Conservation (phyloP, 2,329 filamentous ascomycete genomes). For the Penicillium fuscoglaucum region DNA sequence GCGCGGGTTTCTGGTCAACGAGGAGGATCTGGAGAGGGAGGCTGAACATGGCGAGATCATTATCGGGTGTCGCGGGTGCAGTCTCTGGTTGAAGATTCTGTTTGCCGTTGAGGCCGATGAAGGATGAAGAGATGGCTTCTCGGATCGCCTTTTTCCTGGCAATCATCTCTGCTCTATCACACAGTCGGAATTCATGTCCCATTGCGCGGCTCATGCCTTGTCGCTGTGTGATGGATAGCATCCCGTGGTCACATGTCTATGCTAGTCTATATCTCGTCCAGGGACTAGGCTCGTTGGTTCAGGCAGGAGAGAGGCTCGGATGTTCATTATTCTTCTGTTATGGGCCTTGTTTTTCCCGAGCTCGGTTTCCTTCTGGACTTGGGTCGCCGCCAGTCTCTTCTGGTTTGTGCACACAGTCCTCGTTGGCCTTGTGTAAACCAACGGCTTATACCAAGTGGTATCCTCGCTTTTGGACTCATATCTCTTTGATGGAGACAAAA, state of each 20-base stretch:
- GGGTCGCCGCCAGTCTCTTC: not conserved
- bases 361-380: not conserved
- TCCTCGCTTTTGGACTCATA: not conserved
- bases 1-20: constrained; percentile 55
- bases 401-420: not conserved
- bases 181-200: not conserved
- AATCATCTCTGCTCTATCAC: not conserved
- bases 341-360: not conserved
- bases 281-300: not conserved
- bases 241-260: not conserved
- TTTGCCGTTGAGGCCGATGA: constrained; percentile 50
- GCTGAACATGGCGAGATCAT: constrained; percentile 57
- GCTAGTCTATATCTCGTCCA: not conserved
- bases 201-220: not conserved
- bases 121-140: constrained; percentile 8
- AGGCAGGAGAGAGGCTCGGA: no score
- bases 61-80: constrained; percentile 62
- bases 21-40: constrained; percentile 55
- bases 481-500: not conserved
- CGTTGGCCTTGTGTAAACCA: not conserved
- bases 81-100: constrained; percentile 61
- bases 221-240: not conserved
- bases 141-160: not conserved
- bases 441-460: not conserved
- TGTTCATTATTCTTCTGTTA: not conserved